Conservation (phyloP, 129 eudicot species). For the Arctium minus region DNA sequence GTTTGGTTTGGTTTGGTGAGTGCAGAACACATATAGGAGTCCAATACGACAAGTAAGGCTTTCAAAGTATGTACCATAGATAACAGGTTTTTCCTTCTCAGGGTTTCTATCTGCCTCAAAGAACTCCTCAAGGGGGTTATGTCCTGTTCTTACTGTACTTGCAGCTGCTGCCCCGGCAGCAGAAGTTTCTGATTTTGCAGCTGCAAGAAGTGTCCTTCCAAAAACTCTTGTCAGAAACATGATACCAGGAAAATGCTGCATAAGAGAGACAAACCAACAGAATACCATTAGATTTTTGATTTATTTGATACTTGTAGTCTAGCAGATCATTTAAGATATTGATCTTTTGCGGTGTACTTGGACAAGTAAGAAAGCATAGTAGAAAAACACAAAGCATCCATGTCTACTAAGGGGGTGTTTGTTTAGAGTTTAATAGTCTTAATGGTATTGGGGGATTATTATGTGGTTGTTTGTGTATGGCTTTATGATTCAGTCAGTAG, state of each 20-base stretch:
- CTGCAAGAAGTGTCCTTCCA: background rate
- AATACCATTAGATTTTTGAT: background rate
- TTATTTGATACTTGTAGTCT: background rate
- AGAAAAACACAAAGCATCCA: no score
- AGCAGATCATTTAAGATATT: no score
- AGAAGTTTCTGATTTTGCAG: background rate
- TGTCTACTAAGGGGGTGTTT: no score
- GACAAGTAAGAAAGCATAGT: no score
- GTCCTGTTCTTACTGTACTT: background rate
- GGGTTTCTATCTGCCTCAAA: background rate
- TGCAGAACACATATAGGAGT: no score
- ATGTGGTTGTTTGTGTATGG: no score
- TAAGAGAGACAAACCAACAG: background rate
- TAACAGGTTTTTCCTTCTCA: background rate
- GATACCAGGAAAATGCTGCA: background rate
- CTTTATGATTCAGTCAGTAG: no score
- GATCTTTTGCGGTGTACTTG: no score
- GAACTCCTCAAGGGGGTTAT: background rate
- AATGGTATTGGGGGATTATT: no score
- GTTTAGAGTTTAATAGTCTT: no score
- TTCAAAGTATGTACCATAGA: background rate
- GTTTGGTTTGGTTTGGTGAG: no score
- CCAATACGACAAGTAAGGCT: no score
- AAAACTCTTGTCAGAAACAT: background rate
- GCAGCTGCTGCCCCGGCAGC: background rate